Evolutionary conservation across 1,284 basidiomycete genomes (phyloP), one percentile per base, ranked within the genome.

Genomic region (Caloboletus firmus): DNA sequence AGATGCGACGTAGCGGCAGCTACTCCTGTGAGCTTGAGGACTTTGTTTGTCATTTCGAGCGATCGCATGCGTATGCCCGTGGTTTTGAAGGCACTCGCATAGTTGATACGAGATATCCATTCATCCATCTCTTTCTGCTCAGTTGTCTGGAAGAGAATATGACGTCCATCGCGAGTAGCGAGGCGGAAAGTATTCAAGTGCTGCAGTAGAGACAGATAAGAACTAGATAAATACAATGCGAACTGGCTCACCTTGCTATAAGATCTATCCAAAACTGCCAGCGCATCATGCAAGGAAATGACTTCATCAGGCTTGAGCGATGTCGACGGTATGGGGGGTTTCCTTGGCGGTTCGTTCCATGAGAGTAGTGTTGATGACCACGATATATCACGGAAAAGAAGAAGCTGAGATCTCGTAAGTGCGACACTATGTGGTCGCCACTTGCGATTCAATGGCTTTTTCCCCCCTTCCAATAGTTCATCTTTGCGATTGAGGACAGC

Each of bases 91-190:
- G 91, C 81, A 56, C 93, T 90, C 8, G 93, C 95, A 69, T 97
- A 98, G 73, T 99, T 99, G 69, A 99, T 94, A 42, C 84, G 81
- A 32, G 89, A 82, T 60, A 98, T 87, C 96, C 96, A 99, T 59
- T 89, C 84, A 67, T 96, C 91, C 79, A 94, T 83, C 59, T 95
- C 91, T 46, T 76, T 72, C 61, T 90, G 87, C 63, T 83, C 80
- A 12, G 78, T 69, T 5, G 91, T 82, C 67, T 94, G 91, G 41
- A 98, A 76, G 30, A 98, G 82, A 59, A 89, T 85, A 60, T 95
- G 91, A 2, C 90, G 86, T 17, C 89, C 85, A 60, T 89, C 83
- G 5, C 84, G 77, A 68, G 91, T 81, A 39, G 88, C 78, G 59
- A 98, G 81, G 22, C 93, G 86, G 70, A 98, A 87, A 1, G 91